Percentiles rank a stretch among this genome's conserved stretches.
Conservation (phyloP, 305 asterid species). For the Plantago coronopus region DNA sequence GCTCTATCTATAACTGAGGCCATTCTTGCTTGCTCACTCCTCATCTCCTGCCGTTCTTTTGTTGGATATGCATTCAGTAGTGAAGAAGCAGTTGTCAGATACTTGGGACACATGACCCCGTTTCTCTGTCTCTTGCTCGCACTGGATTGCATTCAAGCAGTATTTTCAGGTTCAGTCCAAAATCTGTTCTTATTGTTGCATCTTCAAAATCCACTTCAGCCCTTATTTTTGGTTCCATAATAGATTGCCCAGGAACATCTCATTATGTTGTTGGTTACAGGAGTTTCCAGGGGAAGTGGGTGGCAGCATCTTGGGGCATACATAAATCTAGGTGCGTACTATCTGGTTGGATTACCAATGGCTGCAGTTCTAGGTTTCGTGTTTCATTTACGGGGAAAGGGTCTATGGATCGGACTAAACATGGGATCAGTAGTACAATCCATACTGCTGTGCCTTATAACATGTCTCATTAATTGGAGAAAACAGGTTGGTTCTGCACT, state of each 20-base stretch:
- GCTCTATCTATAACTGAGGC: slow-evolving; percentile 40
- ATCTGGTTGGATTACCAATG: slow-evolving; percentile 46
- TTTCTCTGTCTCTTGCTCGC: slow-evolving; percentile 43
- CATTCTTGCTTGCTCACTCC: slow-evolving; percentile 26
- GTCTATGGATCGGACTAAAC: slow-evolving; percentile 56
- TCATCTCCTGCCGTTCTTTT: slow-evolving; percentile 32
- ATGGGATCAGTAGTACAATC: slow-evolving; percentile 43
- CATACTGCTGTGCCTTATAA: slow-evolving; percentile 29
- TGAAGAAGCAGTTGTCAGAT: slow-evolving; percentile 46
- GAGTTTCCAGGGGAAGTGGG: slow-evolving; percentile 69
- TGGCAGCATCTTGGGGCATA: slow-evolving; percentile 74
- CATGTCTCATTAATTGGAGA: slow-evolving; percentile 46
- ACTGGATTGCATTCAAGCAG: slow-evolving; percentile 45
- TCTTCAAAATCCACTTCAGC: no score
- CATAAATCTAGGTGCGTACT: slow-evolving; percentile 53
- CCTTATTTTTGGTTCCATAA: not conserved
- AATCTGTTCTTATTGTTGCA: not conserved
- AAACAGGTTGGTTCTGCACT: slow-evolving; percentile 36
- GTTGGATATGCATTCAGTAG: slow-evolving; percentile 53
- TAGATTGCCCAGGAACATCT: not conserved
- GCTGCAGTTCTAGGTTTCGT: slow-evolving; percentile 40
- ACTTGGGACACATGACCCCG: slow-evolving; percentile 39
- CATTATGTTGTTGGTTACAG: slow-evolving; percentile 21
- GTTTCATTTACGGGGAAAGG: slow-evolving; percentile 38
- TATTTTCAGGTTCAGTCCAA: slow-evolving; percentile 43